phyloP scores from a whole-genome alignment of 2,329 filamentous ascomycete genomes.

The Arthroderma uncinatum region DNA sequence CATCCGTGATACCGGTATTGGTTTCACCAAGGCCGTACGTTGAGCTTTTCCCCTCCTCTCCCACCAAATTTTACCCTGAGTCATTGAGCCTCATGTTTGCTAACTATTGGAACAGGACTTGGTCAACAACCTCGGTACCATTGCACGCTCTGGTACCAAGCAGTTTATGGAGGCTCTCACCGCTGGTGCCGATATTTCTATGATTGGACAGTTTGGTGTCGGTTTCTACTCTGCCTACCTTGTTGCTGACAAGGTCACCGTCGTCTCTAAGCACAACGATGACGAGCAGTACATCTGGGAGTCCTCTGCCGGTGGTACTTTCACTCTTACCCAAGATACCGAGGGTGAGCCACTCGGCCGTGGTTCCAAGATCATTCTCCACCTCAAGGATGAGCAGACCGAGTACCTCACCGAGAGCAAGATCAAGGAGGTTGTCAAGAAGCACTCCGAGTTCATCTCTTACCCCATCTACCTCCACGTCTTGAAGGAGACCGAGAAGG shows the following conservation, averaged over 20 bases:
- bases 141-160: slow-evolving; percentile 98
- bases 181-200: slow-evolving; percentile 97
- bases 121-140: slow-evolving; percentile 99
- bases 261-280: slow-evolving; percentile 98
- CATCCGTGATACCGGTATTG: slow-evolving; percentile 95
- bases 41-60: neutral
- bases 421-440: slow-evolving; percentile 99
- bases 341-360: slow-evolving; percentile 85
- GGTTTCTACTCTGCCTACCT: slow-evolving; percentile 99
- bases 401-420: slow-evolving; percentile 98
- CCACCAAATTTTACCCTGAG: neutral
- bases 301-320: slow-evolving; percentile 92
- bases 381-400: slow-evolving; percentile 98
- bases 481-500: slow-evolving; percentile 96
- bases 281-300: slow-evolving; percentile 99
- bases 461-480: slow-evolving; percentile 99
- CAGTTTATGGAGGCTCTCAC: slow-evolving; percentile 99
- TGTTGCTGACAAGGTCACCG: slow-evolving; percentile 89
- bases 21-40: slow-evolving; percentile 99
- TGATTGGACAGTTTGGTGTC: slow-evolving; percentile 99
- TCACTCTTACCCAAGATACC: slow-evolving; percentile 82
- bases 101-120: slow-evolving; percentile 54
- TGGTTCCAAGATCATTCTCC: slow-evolving; percentile 94
- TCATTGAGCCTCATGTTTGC: slow-evolving; percentile 28
- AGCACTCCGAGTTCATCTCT: slow-evolving; percentile 99